A percentile compares a stretch with the other conserved stretches of the same genome.
These are phyloP conservation scores for Wallacemonas sp. DNA, from an alignment of 208 protist species.

Conservation along the genomic window DNA sequence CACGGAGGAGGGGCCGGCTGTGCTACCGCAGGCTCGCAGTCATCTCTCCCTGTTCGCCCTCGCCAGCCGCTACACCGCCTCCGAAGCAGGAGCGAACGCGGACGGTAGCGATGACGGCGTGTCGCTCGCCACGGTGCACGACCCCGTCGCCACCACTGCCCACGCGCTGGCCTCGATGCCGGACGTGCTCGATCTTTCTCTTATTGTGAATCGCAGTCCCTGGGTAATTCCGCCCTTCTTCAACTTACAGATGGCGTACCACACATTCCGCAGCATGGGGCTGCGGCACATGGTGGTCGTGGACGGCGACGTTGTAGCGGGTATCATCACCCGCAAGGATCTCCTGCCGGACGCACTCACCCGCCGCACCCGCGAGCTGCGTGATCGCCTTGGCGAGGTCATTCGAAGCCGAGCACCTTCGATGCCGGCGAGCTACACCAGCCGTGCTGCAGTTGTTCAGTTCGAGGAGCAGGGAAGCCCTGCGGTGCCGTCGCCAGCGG, in stretches of 20 bases:
- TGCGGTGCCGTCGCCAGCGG: not conserved
- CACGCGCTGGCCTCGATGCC: conserved; percentile 33
- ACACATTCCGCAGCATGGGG: conserved; percentile 92
- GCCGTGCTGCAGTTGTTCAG: not conserved
- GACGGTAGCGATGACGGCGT: not conserved
- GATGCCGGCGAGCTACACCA: not conserved
- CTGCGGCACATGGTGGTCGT: conserved; percentile 93
- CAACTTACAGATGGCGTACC: conserved; percentile 85
- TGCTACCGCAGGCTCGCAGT: not conserved
- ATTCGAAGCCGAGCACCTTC: not conserved
- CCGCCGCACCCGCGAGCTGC: conserved; percentile 48
- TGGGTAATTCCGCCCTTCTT: conserved; percentile 88
- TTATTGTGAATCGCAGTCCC: conserved; percentile 89
- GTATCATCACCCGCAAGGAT: conserved; percentile 95
- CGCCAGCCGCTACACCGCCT: not conserved
- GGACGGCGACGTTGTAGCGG: conserved; percentile 74
- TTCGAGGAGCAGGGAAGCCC: not conserved
- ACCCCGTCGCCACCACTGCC: not conserved
- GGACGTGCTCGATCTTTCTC: conserved; percentile 61
- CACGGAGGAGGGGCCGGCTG: not conserved
- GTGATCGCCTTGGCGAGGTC: conserved; percentile 21
- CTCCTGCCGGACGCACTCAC: conserved; percentile 73
- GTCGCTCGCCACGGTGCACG: not conserved
- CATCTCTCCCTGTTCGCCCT: conserved; percentile 8
- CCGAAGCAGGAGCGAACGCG: not conserved